A percentile compares a stretch with the other conserved stretches of the same genome.
These are phyloP conservation scores for Alternaria hordeiaustralica DNA, from an alignment of 2,329 filamentous ascomycete species.

Conservation along the genomic window DNA sequence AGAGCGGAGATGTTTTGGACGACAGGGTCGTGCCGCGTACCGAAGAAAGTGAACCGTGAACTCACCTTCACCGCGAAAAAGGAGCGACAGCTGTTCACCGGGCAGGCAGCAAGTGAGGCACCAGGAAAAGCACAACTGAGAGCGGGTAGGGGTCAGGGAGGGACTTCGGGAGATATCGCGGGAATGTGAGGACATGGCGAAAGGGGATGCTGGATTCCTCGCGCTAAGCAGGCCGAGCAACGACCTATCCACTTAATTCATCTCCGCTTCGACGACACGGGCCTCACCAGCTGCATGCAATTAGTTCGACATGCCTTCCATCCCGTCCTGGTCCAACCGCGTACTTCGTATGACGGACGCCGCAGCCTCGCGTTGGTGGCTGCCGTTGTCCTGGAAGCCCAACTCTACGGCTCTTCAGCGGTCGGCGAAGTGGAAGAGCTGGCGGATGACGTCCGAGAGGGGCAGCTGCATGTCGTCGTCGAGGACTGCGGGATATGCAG, in stretches of 20 bases:
- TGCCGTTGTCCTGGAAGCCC: background rate
- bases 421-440: constrained; percentile 12
- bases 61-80: constrained; percentile 26
- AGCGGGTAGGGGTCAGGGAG: constrained; percentile 23
- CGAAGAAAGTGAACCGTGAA: constrained; percentile 28
- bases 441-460: constrained; percentile 28
- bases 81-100: constrained; percentile 42
- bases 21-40: constrained; percentile 39
- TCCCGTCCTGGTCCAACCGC: constrained; percentile 21
- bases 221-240: constrained; percentile 41
- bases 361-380: background rate
- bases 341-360: constrained; percentile 9
- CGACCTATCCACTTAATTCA: constrained; percentile 32
- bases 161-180: constrained; percentile 31
- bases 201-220: constrained; percentile 37
- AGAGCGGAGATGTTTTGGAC: constrained; percentile 33
- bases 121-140: constrained; percentile 32
- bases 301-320: constrained; percentile 26
- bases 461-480: constrained; percentile 18
- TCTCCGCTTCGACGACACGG: constrained; percentile 35
- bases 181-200: constrained; percentile 34
- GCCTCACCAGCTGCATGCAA: constrained; percentile 40
- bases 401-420: background rate
- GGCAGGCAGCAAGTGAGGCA: constrained; percentile 36
- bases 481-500: constrained; percentile 26